Evolutionary conservation across 2,329 filamentous ascomycete species (phyloP), one percentile per base, ranked within the genome.

Genomic region (Orbilia blumenaviensis): DNA sequence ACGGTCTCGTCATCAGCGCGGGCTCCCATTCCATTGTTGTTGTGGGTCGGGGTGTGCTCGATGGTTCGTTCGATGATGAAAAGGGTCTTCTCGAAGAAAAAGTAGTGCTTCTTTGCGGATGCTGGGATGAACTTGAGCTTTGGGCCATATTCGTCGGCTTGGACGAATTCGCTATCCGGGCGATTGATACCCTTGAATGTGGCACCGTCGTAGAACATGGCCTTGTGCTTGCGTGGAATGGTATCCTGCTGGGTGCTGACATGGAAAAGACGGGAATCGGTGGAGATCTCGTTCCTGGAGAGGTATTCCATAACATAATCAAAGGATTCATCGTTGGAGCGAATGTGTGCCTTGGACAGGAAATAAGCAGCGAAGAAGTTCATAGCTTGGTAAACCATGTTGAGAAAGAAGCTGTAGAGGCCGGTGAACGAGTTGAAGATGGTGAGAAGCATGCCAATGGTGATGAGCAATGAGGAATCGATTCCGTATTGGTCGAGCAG

Each of bases 51-150:
- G 81, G 82, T 6, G 42, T 77, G 69, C 18, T 77, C 66, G 48
- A 77, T 77, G 8, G 82, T 82, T 9, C 89, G 86, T 58, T 85
- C 84, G 79, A 91, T 90, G 44, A 88, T 83, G 29, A 92, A 83
- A 0, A 89, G 82, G 4, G 85, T 85, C 5, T 86, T 85, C 52
- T 85, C 86, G 82, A 89, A 92, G 86, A 88, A 90, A 82, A 93
- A 92, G 80, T 87, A 88, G 81, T 92, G 89, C 27, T 68, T 78
- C 78, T 83, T 87, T 6, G 90, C 91, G 67, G 89, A 88, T 0
- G 88, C 87, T 0, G 91, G 91, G 0, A 90, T 92, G 82, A 90
- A 92, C 27, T 83, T 82, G n/a, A 84, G 80, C 54, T 82, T 83
- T 18, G 81, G 81, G 80, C 83, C 84, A 73, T 83, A 83, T n/a